Percentiles rank a stretch among this genome's conserved stretches.
Conservation (phyloP, 1,284 basidiomycete genomes). For the Austroboletus sp. region DNA sequence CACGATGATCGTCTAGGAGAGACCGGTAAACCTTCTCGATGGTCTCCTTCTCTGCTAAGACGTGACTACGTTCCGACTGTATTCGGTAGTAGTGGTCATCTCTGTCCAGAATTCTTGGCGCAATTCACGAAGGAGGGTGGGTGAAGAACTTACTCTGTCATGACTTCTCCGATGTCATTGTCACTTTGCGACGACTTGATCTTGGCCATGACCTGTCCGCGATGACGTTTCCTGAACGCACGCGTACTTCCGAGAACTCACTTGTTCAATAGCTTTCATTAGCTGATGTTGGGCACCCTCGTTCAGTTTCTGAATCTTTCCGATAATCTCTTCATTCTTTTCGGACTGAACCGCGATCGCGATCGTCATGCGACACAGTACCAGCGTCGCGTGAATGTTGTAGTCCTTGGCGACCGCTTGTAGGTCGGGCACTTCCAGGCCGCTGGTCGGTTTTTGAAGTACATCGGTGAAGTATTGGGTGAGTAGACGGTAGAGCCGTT, state of each 20-base stretch:
- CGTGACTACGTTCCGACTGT: conserved; percentile 69
- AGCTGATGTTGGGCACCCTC: conserved; percentile 76
- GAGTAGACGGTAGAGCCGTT: conserved; percentile 80
- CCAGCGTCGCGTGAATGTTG: conserved; percentile 58
- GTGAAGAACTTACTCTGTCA: conserved; percentile 62
- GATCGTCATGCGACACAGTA: conserved; percentile 79
- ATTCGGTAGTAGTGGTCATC: conserved; percentile 82
- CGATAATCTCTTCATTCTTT: conserved; percentile 75
- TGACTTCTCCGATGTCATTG: conserved; percentile 45
- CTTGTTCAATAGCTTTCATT: conserved; percentile 84
- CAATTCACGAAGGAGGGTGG: conserved; percentile 5
- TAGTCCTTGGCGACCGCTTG: conserved; percentile 76
- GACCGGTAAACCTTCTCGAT: conserved; percentile 71
- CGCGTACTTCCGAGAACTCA: conserved; percentile 26
- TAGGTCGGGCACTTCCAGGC: conserved; percentile 73
- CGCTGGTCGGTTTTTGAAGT: conserved; percentile 64
- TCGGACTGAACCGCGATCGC: conserved; percentile 90
- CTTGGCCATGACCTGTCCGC: conserved; percentile 63
- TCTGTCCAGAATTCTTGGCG: conserved; percentile 34
- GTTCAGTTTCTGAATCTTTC: conserved; percentile 73
- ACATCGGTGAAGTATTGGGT: conserved; percentile 81
- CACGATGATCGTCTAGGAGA: conserved; percentile 71
- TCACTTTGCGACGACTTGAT: conserved; percentile 43
- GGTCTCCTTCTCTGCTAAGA: conserved; percentile 72
- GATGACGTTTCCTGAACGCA: neutral